Conservation (phyloP, 1,284 basidiomycete species). For the Malassezia restricta region DNA sequence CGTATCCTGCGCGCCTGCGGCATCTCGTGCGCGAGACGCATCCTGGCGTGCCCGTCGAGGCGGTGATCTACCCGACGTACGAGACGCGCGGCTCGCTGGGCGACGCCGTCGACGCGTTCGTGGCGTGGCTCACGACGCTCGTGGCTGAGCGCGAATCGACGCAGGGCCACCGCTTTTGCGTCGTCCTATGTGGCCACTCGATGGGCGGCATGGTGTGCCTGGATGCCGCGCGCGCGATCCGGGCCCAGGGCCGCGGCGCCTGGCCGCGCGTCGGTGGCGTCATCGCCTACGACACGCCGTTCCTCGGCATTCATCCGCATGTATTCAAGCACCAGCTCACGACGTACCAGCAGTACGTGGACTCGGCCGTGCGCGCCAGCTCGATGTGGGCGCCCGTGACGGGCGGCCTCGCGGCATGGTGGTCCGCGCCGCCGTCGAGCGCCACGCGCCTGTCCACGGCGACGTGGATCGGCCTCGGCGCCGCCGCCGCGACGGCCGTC, state of each 20-base stretch:
- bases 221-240: slow-evolving; percentile 56
- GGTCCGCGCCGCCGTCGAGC: slow-evolving; percentile 16
- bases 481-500: slow-evolving; percentile 54
- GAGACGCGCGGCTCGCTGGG: slow-evolving; percentile 54
- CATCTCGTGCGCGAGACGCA: slow-evolving; percentile 57
- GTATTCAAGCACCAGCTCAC: slow-evolving; percentile 74
- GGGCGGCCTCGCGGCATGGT: slow-evolving; percentile 21
- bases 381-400: slow-evolving; percentile 43
- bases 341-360: slow-evolving; percentile 50
- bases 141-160: slow-evolving; percentile 71
- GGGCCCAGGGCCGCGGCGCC: slow-evolving; percentile 51
- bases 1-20: slow-evolving; percentile 63
- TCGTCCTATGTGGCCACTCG: slow-evolving; percentile 78
- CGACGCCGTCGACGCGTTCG: slow-evolving; percentile 24
- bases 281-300: slow-evolving; percentile 72
- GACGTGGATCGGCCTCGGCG: slow-evolving; percentile 15
- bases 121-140: slow-evolving; percentile 51
- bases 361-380: neutral
- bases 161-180: neutral
- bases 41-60: slow-evolving; percentile 55
- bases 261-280: slow-evolving; percentile 74
- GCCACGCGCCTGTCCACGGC: slow-evolving; percentile 10
- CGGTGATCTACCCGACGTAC: slow-evolving; percentile 73
- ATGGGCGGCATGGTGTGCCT: slow-evolving; percentile 56
- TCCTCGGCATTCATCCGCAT: slow-evolving; percentile 57